Conservation (phyloP, 2,329 filamentous ascomycete genomes). For the Emmonsia crescens region DNA sequence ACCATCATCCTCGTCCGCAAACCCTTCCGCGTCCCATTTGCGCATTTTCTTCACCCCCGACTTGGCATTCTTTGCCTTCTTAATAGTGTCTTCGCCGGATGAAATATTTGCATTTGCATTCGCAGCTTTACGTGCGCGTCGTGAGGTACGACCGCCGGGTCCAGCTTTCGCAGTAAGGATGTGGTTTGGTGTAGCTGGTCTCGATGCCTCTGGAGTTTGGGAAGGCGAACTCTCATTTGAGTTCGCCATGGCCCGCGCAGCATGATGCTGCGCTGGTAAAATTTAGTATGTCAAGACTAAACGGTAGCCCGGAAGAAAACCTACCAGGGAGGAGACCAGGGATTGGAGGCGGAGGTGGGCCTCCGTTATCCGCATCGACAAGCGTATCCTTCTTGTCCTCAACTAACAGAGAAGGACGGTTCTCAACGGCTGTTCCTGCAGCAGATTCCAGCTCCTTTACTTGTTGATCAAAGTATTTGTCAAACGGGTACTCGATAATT, state of each 20-base stretch:
- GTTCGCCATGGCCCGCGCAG: slow-evolving; percentile 32
- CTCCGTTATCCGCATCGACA: slow-evolving; percentile 40
- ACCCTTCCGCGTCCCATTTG: slow-evolving; percentile 84
- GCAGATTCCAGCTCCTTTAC: slow-evolving; percentile 57
- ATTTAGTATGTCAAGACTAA: slow-evolving; percentile 15
- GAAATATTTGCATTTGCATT: slow-evolving; percentile 44
- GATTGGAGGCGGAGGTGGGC: slow-evolving; percentile 41
- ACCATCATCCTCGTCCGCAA: slow-evolving; percentile 72
- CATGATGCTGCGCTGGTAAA: slow-evolving; percentile 32
- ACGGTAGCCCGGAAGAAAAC: not conserved
- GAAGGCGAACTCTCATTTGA: slow-evolving; percentile 61
- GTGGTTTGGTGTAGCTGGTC: slow-evolving; percentile 64
- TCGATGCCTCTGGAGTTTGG: slow-evolving; percentile 62
- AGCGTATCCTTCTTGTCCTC: slow-evolving; percentile 37
- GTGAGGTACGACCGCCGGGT: slow-evolving; percentile 65
- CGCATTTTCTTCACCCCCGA: slow-evolving; percentile 69
- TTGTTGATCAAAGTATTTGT: slow-evolving; percentile 90
- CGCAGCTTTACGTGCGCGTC: slow-evolving; percentile 64
- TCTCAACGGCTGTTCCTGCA: slow-evolving; percentile 31
- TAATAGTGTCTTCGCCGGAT: slow-evolving; percentile 70
- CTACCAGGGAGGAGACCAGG: slow-evolving; percentile 42
- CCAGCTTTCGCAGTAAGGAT: slow-evolving; percentile 41
- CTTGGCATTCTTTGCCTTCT: slow-evolving; percentile 43
- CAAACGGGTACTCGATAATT: slow-evolving; percentile 72
- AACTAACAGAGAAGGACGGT: slow-evolving; percentile 30